Conservation (phyloP, 306 rosid species). For the Lotus japonicus region DNA sequence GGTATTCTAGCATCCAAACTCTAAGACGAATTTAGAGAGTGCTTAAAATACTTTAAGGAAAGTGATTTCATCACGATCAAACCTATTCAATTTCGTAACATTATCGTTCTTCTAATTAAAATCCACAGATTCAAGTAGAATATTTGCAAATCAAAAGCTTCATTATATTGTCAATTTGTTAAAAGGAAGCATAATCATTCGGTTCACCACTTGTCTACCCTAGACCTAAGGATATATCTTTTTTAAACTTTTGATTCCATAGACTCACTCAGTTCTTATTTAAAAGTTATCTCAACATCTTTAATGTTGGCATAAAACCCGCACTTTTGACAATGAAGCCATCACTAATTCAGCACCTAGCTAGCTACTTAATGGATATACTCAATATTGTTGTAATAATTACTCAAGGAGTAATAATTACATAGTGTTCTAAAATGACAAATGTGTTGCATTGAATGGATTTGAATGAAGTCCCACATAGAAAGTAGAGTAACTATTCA, state of each 20-base stretch:
- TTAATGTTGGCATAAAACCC: constrained; percentile 24
- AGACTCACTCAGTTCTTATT: constrained; percentile 14
- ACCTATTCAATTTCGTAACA: no score
- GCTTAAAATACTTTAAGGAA: no score
- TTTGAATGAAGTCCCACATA: no score
- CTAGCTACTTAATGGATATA: not conserved
- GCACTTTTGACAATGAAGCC: constrained; percentile 31
- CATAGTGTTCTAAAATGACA: no score
- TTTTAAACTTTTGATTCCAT: constrained; percentile 6
- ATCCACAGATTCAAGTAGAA: constrained; percentile 11
- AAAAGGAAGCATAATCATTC: constrained; percentile 35
- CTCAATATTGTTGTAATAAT: no score
- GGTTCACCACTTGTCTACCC: constrained; percentile 35
- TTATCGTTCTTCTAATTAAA: not conserved
- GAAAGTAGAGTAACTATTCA: no score
- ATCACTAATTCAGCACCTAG: constrained; percentile 13
- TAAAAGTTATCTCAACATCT: constrained; percentile 15
- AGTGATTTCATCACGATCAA: no score
- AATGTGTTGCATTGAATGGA: no score
- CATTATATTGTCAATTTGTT: constrained; percentile 13
- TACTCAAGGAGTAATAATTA: no score
- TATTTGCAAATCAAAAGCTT: constrained; percentile 27
- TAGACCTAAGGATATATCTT: no score
- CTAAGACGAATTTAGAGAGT: no score
- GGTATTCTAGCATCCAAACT: no score